Evolutionary conservation across 108 stramenopile genomes (phyloP), one percentile per base, ranked within the genome.

Genomic region (Craspedostauros australis): DNA sequence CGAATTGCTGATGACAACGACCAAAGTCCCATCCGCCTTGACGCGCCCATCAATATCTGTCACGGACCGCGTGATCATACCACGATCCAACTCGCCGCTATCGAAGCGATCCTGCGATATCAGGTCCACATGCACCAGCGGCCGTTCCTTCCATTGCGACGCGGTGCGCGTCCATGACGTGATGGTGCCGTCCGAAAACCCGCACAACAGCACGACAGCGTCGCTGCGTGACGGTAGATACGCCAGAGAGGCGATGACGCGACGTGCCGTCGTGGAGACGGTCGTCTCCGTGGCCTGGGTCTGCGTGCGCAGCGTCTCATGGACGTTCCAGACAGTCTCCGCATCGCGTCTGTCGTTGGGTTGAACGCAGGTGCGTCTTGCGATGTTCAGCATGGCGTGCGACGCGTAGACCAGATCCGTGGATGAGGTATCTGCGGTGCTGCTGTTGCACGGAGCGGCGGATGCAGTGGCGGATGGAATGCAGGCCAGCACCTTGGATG

Each of bases 111-210:
- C 31, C 69, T 28, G 3, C 60, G 41, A 26, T 57, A 26, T 22
- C 69, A 60, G n/a, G 46, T 41, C 68, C 68, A 68, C 4, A 29
- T 30, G 20, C 22, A 14, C 0, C 28, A 50, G 34, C 24, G 46
- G 19, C 18, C 25, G 26, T 11, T 44, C 5, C 12, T 30, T 24
- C 26, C 15, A 32, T 5, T 4, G 3, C 3, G 22, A 23, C 7
- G 9, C 23, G 12, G 50, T 31, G 23, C 58, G 34, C 21, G 6
- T 36, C 84, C 84, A 90, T 2, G 64, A 66, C 21, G 77, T 75
- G 23, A 89, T 46, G 2, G 73, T 84, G n/a, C 88, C 88, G 70
- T 89, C 80, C 31, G 88, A 78, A 56, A 81, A 86, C 21, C 79
- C 86, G 37, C 75, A 71, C 15, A 68, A 55, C 28, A 79, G 22